These are phyloP conservation scores for Linnemannia zychae DNA, from an alignment of 192 early-diverging fungal genomes.

Conservation along the genomic window DNA sequence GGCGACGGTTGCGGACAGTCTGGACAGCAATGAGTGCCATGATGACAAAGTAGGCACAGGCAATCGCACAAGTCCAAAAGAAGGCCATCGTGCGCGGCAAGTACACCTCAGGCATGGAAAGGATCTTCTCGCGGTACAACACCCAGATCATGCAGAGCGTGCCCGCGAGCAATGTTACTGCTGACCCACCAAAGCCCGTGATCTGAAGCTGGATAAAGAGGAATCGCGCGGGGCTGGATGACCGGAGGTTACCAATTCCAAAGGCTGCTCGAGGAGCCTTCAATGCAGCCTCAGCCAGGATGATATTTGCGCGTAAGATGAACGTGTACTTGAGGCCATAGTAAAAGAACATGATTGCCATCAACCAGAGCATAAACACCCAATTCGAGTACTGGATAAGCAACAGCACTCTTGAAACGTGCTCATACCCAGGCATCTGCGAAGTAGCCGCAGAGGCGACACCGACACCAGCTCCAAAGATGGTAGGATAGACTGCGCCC, in stretches of 20 bases:
- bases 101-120: conserved; percentile 22
- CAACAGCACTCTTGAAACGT: conserved; percentile 21
- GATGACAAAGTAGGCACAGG: conserved; percentile 31
- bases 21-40: conserved; percentile 43
- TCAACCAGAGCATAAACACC: conserved; percentile 50
- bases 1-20: conserved; percentile 38
- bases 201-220: conserved; percentile 52
- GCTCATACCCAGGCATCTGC: conserved; percentile 32
- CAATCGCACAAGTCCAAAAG: conserved; percentile 54
- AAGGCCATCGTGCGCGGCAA: conserved; percentile 50
- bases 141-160: conserved; percentile 50
- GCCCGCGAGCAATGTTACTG: conserved; percentile 38
- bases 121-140: conserved; percentile 25
- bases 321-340: conserved; percentile 57
- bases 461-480: conserved; percentile 36
- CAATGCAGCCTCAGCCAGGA: conserved; percentile 47
- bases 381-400: conserved; percentile 48
- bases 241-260: conserved; percentile 42
- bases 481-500: conserved; percentile 44
- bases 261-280: conserved; percentile 46
- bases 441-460: conserved; percentile 33
- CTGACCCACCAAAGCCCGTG: conserved; percentile 45
- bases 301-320: conserved; percentile 50
- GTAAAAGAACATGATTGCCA: conserved; percentile 57
- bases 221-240: conserved; percentile 45